phyloP scores from a whole-genome alignment of 345 rosid genomes.

The Chamaenerion angustifolium region DNA sequence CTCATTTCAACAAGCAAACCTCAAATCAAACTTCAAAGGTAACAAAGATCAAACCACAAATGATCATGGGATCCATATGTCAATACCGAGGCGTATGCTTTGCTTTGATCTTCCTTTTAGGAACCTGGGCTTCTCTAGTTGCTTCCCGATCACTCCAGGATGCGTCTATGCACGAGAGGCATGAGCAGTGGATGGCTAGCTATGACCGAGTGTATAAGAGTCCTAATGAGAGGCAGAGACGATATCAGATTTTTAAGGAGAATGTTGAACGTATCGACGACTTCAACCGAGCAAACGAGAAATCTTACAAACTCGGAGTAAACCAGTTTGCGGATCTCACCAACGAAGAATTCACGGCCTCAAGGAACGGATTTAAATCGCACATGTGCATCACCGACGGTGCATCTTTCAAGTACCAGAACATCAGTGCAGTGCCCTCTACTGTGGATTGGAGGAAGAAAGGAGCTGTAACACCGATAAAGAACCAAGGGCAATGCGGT shows the following conservation, averaged over 20 bases:
- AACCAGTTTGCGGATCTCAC: conserved; percentile 35
- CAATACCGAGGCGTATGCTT: not conserved
- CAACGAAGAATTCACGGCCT: conserved; percentile 26
- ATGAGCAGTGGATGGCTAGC: conserved; percentile 22
- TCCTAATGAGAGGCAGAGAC: conserved; percentile 10
- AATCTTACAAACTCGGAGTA: conserved; percentile 24
- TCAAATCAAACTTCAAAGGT: no score
- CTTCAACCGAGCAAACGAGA: conserved; percentile 13
- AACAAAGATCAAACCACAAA: not conserved
- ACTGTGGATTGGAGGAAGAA: conserved; percentile 32
- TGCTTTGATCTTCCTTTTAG: conserved; percentile 5
- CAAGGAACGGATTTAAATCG: conserved; percentile 16
- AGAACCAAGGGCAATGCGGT: conserved; percentile 36
- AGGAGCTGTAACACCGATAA: conserved; percentile 35
- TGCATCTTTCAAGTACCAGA: conserved; percentile 15
- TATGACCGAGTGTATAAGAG: conserved; percentile 12
- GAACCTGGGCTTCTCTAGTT: conserved; percentile 4
- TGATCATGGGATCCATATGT: not conserved
- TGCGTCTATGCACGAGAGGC: conserved; percentile 10
- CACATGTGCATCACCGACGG: not conserved
- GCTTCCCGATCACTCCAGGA: conserved; percentile 8
- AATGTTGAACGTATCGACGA: conserved; percentile 12
- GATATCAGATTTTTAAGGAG: conserved; percentile 17
- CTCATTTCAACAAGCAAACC: no score
- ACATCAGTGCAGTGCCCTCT: conserved; percentile 18